Evolutionary conservation across 2,329 filamentous ascomycete genomes (phyloP).

Genomic region (Rutstroemia sydowiana): DNA sequence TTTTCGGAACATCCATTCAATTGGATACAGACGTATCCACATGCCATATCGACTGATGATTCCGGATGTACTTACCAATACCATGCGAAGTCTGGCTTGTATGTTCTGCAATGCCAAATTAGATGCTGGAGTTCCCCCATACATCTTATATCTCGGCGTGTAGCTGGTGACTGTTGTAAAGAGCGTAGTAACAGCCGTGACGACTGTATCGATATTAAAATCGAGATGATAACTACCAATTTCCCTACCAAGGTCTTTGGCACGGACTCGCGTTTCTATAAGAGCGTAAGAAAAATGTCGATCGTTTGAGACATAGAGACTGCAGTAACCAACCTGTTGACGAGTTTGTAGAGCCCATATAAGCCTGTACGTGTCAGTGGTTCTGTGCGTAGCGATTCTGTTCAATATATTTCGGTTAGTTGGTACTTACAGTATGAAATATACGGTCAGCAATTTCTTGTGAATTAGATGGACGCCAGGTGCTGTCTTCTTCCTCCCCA

Average conservation of each 20-base stretch:
- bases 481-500: constrained; percentile 38
- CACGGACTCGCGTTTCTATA: constrained; percentile 50
- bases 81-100: constrained; percentile 57
- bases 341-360: constrained; percentile 9
- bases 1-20: no score
- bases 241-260: constrained; percentile 48
- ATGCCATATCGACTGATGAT: no score
- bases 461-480: constrained; percentile 34
- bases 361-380: neutral
- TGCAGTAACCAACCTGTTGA: constrained; percentile 29
- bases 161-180: constrained; percentile 53
- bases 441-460: constrained; percentile 51
- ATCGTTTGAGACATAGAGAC: no score
- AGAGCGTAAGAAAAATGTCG: no score
- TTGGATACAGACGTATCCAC: no score
- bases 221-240: constrained; percentile 70
- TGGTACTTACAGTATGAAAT: constrained; percentile 49
- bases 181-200: constrained; percentile 31
- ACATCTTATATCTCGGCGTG: constrained; percentile 50
- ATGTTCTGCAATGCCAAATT: constrained; percentile 59
- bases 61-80: no score
- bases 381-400: constrained; percentile 30
- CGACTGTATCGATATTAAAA: constrained; percentile 40
- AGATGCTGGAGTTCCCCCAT: constrained; percentile 41
- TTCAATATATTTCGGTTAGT: constrained; percentile 62